Conservation (phyloP, 2,329 filamentous ascomycete genomes). For the Ascochyta koolunga region DNA sequence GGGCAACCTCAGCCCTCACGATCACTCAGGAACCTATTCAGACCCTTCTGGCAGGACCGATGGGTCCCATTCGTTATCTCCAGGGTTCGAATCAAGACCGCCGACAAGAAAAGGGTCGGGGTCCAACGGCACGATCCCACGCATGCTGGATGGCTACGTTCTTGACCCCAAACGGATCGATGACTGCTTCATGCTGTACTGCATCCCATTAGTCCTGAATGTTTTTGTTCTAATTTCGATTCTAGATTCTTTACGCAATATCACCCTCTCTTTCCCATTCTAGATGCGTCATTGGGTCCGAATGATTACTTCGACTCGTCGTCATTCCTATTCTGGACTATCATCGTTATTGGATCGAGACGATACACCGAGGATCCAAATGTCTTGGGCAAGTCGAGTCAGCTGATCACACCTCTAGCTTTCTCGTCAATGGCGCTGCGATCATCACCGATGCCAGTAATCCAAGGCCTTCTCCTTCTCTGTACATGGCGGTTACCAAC, state of each 20-base stretch:
- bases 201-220: background rate
- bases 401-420: constrained; percentile 45
- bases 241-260: constrained; percentile 45
- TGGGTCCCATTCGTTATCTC: constrained; percentile 38
- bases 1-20: constrained; percentile 34
- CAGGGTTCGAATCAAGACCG: constrained; percentile 35
- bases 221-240: constrained; percentile 17
- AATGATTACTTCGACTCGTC: constrained; percentile 45
- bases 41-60: constrained; percentile 36
- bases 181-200: constrained; percentile 44
- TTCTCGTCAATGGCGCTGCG: constrained; percentile 47
- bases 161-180: constrained; percentile 43
- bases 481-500: constrained; percentile 51
- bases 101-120: constrained; percentile 31
- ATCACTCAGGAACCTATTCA: constrained; percentile 37
- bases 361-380: constrained; percentile 46
- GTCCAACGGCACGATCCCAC: constrained; percentile 28
- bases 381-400: constrained; percentile 40
- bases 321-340: constrained; percentile 50
- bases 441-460: constrained; percentile 47
- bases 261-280: constrained; percentile 42
- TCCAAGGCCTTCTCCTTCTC: constrained; percentile 49
- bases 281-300: constrained; percentile 37
- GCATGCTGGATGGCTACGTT: constrained; percentile 39
- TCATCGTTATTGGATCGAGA: constrained; percentile 49